Conservation (phyloP, 1,284 basidiomycete genomes). For the Austroboletus novae-zelandiae region DNA sequence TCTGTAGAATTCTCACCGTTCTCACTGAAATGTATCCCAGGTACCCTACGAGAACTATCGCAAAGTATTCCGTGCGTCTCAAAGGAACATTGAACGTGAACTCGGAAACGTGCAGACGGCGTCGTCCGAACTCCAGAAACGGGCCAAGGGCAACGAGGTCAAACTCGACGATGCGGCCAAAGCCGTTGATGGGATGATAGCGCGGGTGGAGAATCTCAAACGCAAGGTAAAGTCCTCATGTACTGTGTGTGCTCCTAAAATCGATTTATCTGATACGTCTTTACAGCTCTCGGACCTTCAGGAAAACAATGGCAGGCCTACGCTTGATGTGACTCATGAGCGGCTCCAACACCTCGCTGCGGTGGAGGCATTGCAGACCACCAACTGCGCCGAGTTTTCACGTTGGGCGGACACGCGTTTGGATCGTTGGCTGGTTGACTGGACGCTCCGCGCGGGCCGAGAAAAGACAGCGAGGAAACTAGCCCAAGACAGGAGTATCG, state of each 20-base stretch:
- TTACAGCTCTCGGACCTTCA: constrained; percentile 69
- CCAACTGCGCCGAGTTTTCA: constrained; percentile 57
- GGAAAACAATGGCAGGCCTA: constrained; percentile 60
- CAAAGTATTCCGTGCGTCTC: constrained; percentile 76
- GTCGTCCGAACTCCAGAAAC: constrained; percentile 53
- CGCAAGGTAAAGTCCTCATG: constrained; percentile 59
- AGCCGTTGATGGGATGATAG: constrained; percentile 73
- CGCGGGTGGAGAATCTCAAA: constrained; percentile 72
- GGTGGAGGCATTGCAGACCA: constrained; percentile 54
- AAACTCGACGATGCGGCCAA: constrained; percentile 53
- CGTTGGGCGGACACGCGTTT: constrained; percentile 80
- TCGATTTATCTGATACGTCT: constrained; percentile 15
- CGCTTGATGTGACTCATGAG: constrained; percentile 69
- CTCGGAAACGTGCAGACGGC: constrained; percentile 56
- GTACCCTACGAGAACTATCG: constrained; percentile 86
- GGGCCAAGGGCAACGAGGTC: constrained; percentile 38
- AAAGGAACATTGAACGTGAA: constrained; percentile 80
- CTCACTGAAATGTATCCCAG: constrained; percentile 38
- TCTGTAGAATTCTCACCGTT: constrained; percentile 3
- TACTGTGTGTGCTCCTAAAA: constrained; percentile 5
- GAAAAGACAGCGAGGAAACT: constrained; percentile 68
- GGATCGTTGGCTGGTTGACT: constrained; percentile 91
- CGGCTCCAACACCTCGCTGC: constrained; percentile 66
- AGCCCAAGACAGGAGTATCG: constrained; percentile 68
- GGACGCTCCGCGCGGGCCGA: constrained; percentile 77